These are phyloP conservation scores for Cladosporium sp. DNA, from an alignment of 2,329 filamentous ascomycete species.

Conservation along the genomic window DNA sequence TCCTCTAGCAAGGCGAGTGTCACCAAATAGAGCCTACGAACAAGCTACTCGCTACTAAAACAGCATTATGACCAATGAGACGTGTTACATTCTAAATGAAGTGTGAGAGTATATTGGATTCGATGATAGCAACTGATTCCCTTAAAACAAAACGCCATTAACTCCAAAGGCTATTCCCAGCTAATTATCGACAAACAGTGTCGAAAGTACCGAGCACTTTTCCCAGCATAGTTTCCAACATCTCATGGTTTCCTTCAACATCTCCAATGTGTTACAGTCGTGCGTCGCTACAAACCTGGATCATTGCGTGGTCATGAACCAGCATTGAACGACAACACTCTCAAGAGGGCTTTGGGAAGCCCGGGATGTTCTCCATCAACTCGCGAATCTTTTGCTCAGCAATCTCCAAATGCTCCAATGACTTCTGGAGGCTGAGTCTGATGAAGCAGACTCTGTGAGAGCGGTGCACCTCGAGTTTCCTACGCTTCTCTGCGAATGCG, in stretches of 20 bases:
- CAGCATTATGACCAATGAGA: not conserved
- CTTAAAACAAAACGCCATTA: not conserved
- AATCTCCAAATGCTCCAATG: not conserved
- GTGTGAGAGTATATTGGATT: not conserved
- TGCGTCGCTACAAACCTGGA: not conserved
- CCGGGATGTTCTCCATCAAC: not conserved
- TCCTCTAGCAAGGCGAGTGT: not conserved
- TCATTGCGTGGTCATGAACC: not conserved
- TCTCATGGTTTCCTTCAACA: not conserved
- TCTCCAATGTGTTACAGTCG: not conserved
- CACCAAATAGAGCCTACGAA: not conserved
- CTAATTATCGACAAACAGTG: not conserved
- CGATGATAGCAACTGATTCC: not conserved
- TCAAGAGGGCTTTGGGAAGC: not conserved
- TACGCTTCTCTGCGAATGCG: not conserved
- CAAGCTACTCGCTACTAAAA: not conserved
- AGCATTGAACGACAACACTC: not conserved
- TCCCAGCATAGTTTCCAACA: not conserved
- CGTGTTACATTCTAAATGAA: not conserved
- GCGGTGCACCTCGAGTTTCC: conserved; percentile 1
- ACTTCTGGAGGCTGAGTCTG: not conserved
- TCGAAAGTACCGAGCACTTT: not conserved
- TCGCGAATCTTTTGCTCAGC: not conserved
- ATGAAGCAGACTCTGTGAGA: conserved; percentile 1
- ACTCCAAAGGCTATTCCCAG: not conserved